Evolutionary conservation across 352 stramenopile genomes (phyloP).

Genomic region (Phytopythium mirpurense): DNA sequence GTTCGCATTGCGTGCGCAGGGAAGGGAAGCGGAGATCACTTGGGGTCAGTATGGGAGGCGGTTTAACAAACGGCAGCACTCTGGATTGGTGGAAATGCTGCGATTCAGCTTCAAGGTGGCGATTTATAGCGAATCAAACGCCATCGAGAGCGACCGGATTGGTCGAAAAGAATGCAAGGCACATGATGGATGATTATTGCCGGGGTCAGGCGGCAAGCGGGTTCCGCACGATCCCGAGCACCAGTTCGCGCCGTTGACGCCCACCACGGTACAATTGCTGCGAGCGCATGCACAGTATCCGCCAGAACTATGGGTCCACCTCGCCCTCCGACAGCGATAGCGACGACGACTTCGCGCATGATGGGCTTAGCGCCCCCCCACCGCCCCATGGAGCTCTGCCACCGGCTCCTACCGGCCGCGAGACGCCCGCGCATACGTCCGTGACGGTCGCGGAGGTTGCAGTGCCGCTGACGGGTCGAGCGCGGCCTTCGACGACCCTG

Average conservation of each 20-base stretch:
- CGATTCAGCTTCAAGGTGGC: background rate
- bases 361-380: too few species aligned
- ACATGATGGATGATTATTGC: background rate
- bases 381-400: too few species aligned
- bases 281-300: background rate
- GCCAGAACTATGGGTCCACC: slow-evolving; percentile 1
- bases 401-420: background rate
- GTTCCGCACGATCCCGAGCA: too few species aligned
- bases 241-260: background rate
- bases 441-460: too few species aligned
- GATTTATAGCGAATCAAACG: background rate
- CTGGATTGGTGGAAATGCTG: background rate
- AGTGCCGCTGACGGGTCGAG: too few species aligned
- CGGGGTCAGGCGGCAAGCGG: background rate
- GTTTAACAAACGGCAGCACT: background rate
- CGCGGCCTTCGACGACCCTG: background rate
- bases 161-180: background rate
- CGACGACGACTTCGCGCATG: background rate
- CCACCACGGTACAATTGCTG: too few species aligned
- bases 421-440: too few species aligned
- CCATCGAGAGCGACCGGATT: background rate
- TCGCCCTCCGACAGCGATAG: background rate
- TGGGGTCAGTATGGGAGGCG: background rate
- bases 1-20: background rate
- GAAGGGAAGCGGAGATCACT: background rate